A percentile compares a stretch with the other conserved stretches of the same genome.
phyloP scores from a whole-genome alignment of 2,329 filamentous ascomycete genomes.

The Fusarium sulawesiense region DNA sequence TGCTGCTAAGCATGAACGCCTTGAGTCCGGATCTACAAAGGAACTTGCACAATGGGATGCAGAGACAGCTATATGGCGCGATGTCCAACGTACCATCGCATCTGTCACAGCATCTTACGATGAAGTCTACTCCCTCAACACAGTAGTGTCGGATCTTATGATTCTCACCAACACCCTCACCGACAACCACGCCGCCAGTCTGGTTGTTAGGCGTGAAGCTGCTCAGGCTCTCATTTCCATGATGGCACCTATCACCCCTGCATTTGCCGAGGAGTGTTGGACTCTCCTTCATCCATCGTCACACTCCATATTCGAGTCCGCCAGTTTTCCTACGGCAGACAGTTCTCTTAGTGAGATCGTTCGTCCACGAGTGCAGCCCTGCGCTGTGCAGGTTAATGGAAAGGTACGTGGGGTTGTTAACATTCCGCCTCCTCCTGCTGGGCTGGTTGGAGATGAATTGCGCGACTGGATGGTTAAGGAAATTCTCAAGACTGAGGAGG shows the following conservation, averaged over 20 bases:
- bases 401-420: constrained; percentile 76
- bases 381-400: constrained; percentile 84
- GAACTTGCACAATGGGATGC: constrained; percentile 57
- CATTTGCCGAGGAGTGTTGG: constrained; percentile 86
- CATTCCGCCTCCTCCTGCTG: constrained; percentile 64
- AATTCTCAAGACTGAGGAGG: constrained; percentile 71
- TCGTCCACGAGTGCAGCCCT: constrained; percentile 62
- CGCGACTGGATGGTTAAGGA: constrained; percentile 70
- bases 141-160: constrained; percentile 85
- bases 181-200: constrained; percentile 55
- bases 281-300: constrained; percentile 60
- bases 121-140: constrained; percentile 82
- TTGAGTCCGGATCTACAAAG: constrained; percentile 48
- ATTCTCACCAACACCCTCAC: constrained; percentile 77
- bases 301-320: constrained; percentile 57
- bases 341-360: constrained; percentile 60
- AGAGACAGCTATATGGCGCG: constrained; percentile 68
- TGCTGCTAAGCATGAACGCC: constrained; percentile 46
- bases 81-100: constrained; percentile 73
- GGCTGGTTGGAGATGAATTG: constrained; percentile 58
- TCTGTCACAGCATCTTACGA: constrained; percentile 77
- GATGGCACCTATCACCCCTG: constrained; percentile 82
- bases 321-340: constrained; percentile 70
- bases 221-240: constrained; percentile 72
- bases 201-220: constrained; percentile 61